Percentiles rank a stretch among this genome's conserved stretches.
Conservation (phyloP, 2,329 filamentous ascomycete genomes). For the Ascochyta viciae-villosae region DNA sequence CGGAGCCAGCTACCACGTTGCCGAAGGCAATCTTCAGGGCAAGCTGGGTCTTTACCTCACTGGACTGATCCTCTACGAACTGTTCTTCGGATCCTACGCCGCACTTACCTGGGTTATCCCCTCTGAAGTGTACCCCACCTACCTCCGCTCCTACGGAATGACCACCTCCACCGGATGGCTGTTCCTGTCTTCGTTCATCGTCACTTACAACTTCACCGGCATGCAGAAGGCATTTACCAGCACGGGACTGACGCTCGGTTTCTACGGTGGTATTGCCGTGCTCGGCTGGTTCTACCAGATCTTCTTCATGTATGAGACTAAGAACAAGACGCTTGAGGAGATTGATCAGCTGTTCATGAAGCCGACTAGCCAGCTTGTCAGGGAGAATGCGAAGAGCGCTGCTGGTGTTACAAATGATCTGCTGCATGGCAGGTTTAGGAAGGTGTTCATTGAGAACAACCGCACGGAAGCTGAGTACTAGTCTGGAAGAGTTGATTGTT, state of each 20-base stretch:
- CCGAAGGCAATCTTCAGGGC: constrained; percentile 50
- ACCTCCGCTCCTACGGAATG: constrained; percentile 77
- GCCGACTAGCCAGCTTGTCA: constrained; percentile 68
- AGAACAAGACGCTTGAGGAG: constrained; percentile 72
- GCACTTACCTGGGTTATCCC: constrained; percentile 55
- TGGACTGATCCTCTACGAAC: constrained; percentile 61
- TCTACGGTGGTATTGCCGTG: constrained; percentile 76
- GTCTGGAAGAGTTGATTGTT: background rate
- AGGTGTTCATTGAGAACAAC: constrained; percentile 55
- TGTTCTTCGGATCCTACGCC: constrained; percentile 49
- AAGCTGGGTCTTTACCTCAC: constrained; percentile 67
- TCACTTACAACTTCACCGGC: constrained; percentile 76
- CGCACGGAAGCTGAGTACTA: constrained; percentile 15
- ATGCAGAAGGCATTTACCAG: constrained; percentile 73
- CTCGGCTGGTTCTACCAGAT: constrained; percentile 76
- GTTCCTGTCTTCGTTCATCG: constrained; percentile 74
- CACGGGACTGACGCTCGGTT: constrained; percentile 72
- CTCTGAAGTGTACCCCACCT: constrained; percentile 74
- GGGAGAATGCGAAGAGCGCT: constrained; percentile 51
- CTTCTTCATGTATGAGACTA: constrained; percentile 78
- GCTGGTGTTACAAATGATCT: constrained; percentile 56
- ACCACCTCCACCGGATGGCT: constrained; percentile 71
- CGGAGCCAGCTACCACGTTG: constrained; percentile 67
- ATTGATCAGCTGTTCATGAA: constrained; percentile 72
- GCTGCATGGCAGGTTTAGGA: constrained; percentile 53